These are phyloP conservation scores for Tetrapisispora nanseiensis DNA, from an alignment of 805 yeast species.

Conservation along the genomic window DNA sequence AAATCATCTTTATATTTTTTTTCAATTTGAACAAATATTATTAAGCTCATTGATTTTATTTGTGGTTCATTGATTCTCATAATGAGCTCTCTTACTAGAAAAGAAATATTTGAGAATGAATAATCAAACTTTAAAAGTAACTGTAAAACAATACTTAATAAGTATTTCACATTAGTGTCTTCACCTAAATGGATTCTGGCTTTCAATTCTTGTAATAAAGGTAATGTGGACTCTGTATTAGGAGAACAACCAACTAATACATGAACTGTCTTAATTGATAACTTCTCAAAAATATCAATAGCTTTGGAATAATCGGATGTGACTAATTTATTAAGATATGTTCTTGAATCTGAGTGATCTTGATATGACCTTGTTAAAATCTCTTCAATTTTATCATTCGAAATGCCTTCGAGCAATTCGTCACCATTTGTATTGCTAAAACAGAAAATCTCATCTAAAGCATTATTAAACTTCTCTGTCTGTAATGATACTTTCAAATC, in stretches of 20 bases:
- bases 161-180: slow-evolving; percentile 12
- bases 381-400: slow-evolving; percentile 12
- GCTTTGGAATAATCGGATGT: slow-evolving; percentile 11
- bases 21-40: slow-evolving; percentile 15
- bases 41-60: slow-evolving; percentile 14
- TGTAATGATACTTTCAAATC: slow-evolving; percentile 2
- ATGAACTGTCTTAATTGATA: slow-evolving; percentile 13
- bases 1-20: slow-evolving; percentile 12
- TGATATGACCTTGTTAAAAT: slow-evolving; percentile 20
- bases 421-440: background rate
- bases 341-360: slow-evolving; percentile 20
- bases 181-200: slow-evolving; percentile 15
- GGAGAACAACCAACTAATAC: slow-evolving; percentile 18
- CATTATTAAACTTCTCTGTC: slow-evolving; percentile 5
- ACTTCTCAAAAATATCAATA: slow-evolving; percentile 14
- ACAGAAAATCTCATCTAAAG: slow-evolving; percentile 7
- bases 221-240: slow-evolving; percentile 10
- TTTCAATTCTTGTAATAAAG: slow-evolving; percentile 13
- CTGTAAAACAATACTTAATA: slow-evolving; percentile 19
- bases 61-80: slow-evolving; percentile 14
- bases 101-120: slow-evolving; percentile 16
- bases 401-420: background rate
- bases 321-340: slow-evolving; percentile 10
- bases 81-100: slow-evolving; percentile 20
- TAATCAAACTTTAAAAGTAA: slow-evolving; percentile 22